Percentiles rank a stretch among this genome's conserved stretches.
phyloP scores from a whole-genome alignment of 139 green algal genomes.

The Chlorella sp. region DNA sequence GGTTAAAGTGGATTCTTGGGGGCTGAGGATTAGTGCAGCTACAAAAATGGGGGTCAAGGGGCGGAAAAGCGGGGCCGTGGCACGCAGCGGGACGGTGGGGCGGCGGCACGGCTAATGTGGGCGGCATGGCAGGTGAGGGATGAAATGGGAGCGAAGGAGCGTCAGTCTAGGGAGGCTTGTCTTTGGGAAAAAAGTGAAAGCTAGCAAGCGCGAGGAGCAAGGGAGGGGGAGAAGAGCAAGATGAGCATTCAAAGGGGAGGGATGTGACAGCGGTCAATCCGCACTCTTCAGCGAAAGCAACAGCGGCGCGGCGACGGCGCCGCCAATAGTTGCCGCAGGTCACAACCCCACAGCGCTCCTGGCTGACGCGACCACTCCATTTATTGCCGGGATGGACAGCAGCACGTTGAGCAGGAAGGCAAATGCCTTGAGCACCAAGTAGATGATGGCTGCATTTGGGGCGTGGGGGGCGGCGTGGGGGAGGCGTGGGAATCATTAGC shows the following conservation, averaged over 20 bases:
- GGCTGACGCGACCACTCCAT: neutral
- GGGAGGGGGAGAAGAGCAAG: neutral
- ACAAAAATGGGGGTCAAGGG: too few species aligned
- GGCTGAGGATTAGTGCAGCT: too few species aligned
- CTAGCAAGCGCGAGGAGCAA: neutral
- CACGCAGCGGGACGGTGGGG: too few species aligned
- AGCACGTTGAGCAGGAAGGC: slow-evolving; percentile 20
- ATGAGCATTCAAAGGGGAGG: neutral
- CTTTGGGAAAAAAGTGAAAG: neutral
- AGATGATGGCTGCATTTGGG: slow-evolving; percentile 21
- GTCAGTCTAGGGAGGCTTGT: too few species aligned
- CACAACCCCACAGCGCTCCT: neutral
- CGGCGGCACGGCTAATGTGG: too few species aligned
- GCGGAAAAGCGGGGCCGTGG: too few species aligned
- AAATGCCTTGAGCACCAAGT: slow-evolving; percentile 22
- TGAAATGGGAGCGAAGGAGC: too few species aligned
- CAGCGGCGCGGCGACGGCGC: neutral
- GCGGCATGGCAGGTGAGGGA: too few species aligned
- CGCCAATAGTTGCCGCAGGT: too few species aligned
- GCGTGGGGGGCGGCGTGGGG: too few species aligned
- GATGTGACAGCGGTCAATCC: neutral
- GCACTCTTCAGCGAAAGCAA: neutral
- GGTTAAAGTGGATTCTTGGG: too few species aligned
- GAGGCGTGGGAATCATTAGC: too few species aligned
- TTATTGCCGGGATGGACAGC: slow-evolving; percentile 9